Conservation (phyloP, 768 basidiomycete species). For the Pleurotus citrinopileatus region DNA sequence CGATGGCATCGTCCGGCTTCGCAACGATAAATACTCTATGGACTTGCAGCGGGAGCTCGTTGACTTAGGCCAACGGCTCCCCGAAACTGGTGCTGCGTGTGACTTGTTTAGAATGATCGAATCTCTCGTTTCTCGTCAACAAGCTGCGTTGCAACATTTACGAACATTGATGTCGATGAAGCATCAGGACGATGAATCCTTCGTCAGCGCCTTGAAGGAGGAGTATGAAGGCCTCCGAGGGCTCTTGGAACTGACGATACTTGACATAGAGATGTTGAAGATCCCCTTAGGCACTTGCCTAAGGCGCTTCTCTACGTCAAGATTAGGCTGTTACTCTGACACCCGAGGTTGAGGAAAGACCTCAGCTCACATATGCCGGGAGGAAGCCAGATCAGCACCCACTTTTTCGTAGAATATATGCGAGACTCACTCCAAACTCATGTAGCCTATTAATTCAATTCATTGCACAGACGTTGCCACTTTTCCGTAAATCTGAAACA, state of each 20-base stretch:
- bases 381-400: too few relatives aligned
- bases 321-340: too few relatives aligned
- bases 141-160: slow-evolving; percentile 9
- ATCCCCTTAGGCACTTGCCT: slow-evolving; percentile 10
- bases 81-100: slow-evolving; percentile 28
- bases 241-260: slow-evolving; percentile 3
- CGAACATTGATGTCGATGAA: slow-evolving; percentile 3
- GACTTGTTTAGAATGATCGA: slow-evolving; percentile 10
- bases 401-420: too few relatives aligned
- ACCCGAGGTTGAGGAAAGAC: too few relatives aligned
- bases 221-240: slow-evolving; percentile 12
- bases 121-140: slow-evolving; percentile 11
- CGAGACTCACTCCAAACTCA: too few relatives aligned
- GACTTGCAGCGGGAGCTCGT: slow-evolving; percentile 21
- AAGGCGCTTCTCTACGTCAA: slow-evolving; percentile 1
- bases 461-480: too few relatives aligned
- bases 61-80: slow-evolving; percentile 22
- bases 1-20: slow-evolving; percentile 28
- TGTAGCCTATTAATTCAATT: too few relatives aligned
- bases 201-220: slow-evolving; percentile 3
- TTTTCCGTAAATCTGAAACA: too few relatives aligned
- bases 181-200: background rate
- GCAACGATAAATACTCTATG: slow-evolving; percentile 7
- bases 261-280: slow-evolving; percentile 8
- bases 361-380: too few relatives aligned